Conservation (phyloP, 2,329 filamentous ascomycete species). For the Elsinoe necatrix region DNA sequence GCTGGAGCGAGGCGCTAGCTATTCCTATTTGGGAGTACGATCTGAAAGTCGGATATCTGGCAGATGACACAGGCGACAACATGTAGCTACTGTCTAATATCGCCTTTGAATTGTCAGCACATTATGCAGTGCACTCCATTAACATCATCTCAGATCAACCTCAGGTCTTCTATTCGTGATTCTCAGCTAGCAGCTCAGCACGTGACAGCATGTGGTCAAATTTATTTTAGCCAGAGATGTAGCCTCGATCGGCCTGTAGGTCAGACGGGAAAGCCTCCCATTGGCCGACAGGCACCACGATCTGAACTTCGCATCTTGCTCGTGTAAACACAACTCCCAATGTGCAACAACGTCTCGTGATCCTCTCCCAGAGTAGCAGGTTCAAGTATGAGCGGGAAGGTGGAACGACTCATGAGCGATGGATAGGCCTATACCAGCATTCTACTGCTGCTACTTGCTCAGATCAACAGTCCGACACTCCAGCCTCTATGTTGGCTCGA, state of each 20-base stretch:
- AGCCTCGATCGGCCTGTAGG: neutral
- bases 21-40: neutral
- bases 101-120: neutral
- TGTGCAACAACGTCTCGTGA: neutral
- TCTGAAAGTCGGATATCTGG: neutral
- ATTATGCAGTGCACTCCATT: too few species aligned
- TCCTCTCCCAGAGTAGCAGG: neutral
- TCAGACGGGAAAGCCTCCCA: neutral
- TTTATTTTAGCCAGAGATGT: slow-evolving; percentile 1
- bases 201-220: neutral
- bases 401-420: slow-evolving; percentile 4
- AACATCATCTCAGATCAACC: too few species aligned
- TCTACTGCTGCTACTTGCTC: slow-evolving; percentile 90
- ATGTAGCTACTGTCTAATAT: neutral
- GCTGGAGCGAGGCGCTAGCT: neutral
- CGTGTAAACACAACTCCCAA: neutral
- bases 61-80: neutral
- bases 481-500: slow-evolving; percentile 82
- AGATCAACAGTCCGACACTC: slow-evolving; percentile 67
- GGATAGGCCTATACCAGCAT: slow-evolving; percentile 63
- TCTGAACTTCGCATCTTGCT: neutral
- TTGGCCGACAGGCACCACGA: neutral
- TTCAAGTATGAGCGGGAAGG: neutral
- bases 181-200: too few species aligned
- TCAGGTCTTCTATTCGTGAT: too few species aligned